A percentile compares a stretch with the other conserved stretches of the same genome.
These are phyloP conservation scores for Vitis amurensis DNA, from an alignment of 164 flowering plant genomes.

Conservation along the genomic window DNA sequence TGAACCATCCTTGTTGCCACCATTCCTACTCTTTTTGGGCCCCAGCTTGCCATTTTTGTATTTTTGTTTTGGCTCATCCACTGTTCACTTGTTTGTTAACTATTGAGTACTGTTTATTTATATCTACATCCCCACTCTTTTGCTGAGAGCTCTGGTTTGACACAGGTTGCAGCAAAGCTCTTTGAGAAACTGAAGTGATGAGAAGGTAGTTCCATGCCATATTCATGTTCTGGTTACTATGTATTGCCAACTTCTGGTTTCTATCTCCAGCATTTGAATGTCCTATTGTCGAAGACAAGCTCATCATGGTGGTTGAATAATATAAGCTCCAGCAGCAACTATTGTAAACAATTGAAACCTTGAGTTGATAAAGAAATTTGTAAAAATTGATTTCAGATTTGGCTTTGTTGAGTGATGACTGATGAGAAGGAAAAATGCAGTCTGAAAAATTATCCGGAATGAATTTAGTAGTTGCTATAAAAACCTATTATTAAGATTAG, in stretches of 20 bases:
- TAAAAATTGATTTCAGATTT: too few species aligned
- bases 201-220: not conserved
- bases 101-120: not conserved
- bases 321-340: too few species aligned
- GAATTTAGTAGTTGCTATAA: too few species aligned
- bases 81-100: not conserved
- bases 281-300: not conserved
- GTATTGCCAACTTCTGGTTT: not conserved
- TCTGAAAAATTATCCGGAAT: too few species aligned
- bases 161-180: not conserved
- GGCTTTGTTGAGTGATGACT: too few species aligned
- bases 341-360: too few species aligned
- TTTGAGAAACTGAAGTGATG: not conserved
- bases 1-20: too few species aligned
- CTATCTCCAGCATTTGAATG: not conserved
- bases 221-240: not conserved
- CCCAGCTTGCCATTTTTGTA: not conserved
- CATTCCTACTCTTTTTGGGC: too few species aligned
- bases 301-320: too few species aligned
- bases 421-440: too few species aligned
- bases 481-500: too few species aligned
- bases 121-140: not conserved
- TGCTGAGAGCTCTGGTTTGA: not conserved
- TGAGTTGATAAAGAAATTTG: too few species aligned
- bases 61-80: not conserved